A percentile compares a stretch with the other conserved stretches of the same genome.
Conservation (phyloP, 306 rosid species). For the Prunus dulcis region DNA sequence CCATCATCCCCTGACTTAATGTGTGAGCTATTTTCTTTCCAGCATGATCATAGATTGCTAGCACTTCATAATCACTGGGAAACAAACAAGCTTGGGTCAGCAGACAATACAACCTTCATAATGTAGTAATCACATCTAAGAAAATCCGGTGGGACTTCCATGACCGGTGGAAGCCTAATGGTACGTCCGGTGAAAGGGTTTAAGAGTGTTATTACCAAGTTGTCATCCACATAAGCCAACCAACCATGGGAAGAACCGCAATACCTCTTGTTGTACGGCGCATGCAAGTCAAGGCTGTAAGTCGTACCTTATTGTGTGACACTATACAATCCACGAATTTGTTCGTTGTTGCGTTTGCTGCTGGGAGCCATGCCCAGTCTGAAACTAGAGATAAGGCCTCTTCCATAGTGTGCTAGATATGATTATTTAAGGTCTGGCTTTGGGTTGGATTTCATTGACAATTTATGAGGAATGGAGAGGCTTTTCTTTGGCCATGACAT, state of each 20-base stretch:
- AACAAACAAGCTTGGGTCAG: not conserved
- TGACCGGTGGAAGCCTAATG: constrained; percentile 1
- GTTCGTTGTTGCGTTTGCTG: not conserved
- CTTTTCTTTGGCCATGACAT: not conserved
- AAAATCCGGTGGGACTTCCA: not conserved
- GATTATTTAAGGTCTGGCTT: not conserved
- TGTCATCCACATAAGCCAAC: not conserved
- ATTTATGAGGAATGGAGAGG: not conserved
- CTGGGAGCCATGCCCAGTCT: constrained; percentile 1
- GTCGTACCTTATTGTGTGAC: not conserved
- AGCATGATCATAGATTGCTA: not conserved
- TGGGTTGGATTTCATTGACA: not conserved
- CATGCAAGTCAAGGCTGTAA: not conserved
- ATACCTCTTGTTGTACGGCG: not conserved
- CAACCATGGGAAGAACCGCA: constrained; percentile 10
- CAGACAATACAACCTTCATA: not conserved
- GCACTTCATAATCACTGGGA: not conserved
- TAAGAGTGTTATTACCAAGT: not conserved
- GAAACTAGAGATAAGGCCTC: not conserved
- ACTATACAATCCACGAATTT: not conserved
- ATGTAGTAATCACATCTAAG: not conserved
- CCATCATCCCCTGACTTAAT: not conserved
- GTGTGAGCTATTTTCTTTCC: not conserved
- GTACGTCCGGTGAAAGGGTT: constrained; percentile 1
- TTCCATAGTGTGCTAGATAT: not conserved